Conservation (phyloP, 805 yeast species). For the Komagataella populi region DNA sequence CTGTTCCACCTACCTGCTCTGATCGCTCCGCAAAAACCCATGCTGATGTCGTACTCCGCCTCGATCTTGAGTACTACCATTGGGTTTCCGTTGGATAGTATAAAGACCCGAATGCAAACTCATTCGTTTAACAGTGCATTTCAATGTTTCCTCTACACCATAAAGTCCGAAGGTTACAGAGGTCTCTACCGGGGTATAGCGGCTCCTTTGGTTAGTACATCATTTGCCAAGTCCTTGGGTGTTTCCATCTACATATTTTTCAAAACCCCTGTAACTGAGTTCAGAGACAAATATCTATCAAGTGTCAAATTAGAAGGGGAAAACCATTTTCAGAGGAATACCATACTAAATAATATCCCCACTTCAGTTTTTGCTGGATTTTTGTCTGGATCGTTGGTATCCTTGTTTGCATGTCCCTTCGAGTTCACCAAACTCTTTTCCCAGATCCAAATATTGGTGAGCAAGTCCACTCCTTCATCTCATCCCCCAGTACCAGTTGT, state of each 20-base stretch:
- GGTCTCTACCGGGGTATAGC: slow-evolving; percentile 70
- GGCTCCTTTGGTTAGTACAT: slow-evolving; percentile 59
- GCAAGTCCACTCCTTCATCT: slow-evolving; percentile 10
- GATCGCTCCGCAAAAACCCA: slow-evolving; percentile 38
- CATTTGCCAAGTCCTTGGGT: slow-evolving; percentile 50
- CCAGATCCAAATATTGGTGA: slow-evolving; percentile 46
- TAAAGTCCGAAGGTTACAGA: slow-evolving; percentile 43
- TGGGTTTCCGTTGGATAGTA: slow-evolving; percentile 82
- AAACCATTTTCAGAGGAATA: slow-evolving; percentile 4
- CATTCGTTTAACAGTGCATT: slow-evolving; percentile 43
- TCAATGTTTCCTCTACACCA: slow-evolving; percentile 45
- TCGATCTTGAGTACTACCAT: slow-evolving; percentile 50
- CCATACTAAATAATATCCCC: slow-evolving; percentile 26
- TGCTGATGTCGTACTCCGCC: slow-evolving; percentile 49
- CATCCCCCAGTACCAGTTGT: slow-evolving; percentile 9
- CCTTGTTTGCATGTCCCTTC: slow-evolving; percentile 68
- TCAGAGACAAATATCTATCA: neutral
- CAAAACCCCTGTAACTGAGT: slow-evolving; percentile 27
- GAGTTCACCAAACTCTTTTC: slow-evolving; percentile 75
- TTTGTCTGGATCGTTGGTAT: slow-evolving; percentile 50
- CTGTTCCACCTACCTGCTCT: slow-evolving; percentile 31
- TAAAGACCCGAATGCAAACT: slow-evolving; percentile 79
- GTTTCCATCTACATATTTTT: slow-evolving; percentile 48
- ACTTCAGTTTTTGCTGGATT: slow-evolving; percentile 42
- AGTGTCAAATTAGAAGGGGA: slow-evolving; percentile 1